Evolutionary conservation across 176 grass and related monocot species (phyloP).

Genomic region (Juncus inflexus): DNA sequence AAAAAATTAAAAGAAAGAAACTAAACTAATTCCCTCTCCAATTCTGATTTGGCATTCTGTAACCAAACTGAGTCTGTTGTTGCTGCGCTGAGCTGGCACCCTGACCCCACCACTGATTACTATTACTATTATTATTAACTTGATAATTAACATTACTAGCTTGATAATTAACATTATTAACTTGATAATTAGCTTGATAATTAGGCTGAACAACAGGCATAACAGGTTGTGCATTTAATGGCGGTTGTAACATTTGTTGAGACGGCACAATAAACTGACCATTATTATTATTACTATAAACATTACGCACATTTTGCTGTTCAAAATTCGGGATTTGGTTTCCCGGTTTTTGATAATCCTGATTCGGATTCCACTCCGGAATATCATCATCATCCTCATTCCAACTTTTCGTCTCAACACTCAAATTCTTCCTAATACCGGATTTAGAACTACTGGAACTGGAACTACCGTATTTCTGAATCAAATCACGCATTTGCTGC

Average conservation of each 20-base stretch:
- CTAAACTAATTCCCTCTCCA: slow-evolving; percentile 37
- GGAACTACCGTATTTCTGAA: slow-evolving; percentile 42
- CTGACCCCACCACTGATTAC: slow-evolving; percentile 31
- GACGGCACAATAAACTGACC: slow-evolving; percentile 2
- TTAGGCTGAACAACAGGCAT: slow-evolving; percentile 6
- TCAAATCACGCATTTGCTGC: slow-evolving; percentile 38
- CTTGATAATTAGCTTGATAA: slow-evolving; percentile 19
- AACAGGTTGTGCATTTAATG: not conserved
- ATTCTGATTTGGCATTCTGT: slow-evolving; percentile 24
- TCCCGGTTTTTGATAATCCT: slow-evolving; percentile 10
- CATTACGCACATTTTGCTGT: not conserved
- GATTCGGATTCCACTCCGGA: slow-evolving; percentile 67
- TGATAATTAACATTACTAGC: not conserved
- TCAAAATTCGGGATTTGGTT: not conserved
- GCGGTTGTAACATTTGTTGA: slow-evolving; percentile 17
- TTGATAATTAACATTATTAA: slow-evolving; percentile 15
- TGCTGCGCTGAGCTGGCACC: slow-evolving; percentile 19
- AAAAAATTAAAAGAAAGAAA: slow-evolving; percentile 1
- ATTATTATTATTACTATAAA: slow-evolving; percentile 20
- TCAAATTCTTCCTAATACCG: slow-evolving; percentile 17
- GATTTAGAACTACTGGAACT: not conserved
- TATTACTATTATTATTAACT: no score
- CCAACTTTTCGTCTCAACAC: slow-evolving; percentile 30
- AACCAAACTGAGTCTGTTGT: slow-evolving; percentile 24
- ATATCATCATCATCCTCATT: slow-evolving; percentile 46